Evolutionary conservation across 352 stramenopile genomes (phyloP), one percentile per base, ranked within the genome.

Genomic region (Pythium dissotocum): DNA sequence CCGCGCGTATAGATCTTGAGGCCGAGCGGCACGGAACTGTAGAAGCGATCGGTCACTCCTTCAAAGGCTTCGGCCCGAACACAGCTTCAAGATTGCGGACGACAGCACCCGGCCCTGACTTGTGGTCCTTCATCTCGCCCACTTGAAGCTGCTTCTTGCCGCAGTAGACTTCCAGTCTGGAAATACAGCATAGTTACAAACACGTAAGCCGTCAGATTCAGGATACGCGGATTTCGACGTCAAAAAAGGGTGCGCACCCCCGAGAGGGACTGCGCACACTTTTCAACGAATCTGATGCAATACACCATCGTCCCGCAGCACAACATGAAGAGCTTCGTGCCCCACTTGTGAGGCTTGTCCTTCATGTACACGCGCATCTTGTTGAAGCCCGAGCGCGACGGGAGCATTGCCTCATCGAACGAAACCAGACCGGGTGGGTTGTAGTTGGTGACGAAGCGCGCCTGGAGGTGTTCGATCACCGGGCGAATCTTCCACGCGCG

Each of bases 341-440:
- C 60, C 60, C 60, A 66, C 49, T 66, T 66, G 60, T 66, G 60
- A 2, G 60, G 60, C 36, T 66, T 66, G 49, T 66, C 49, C 36
- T 66, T 66, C 33, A 66, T 59, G 14, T 60, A 66, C 7, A 21
- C 24, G 1, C 14, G n/a, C 12, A n/a, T 66, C 5, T 13, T 30
- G 48, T 54, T 66, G 60, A 35, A 53, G 1, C 2, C 6, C 0
- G 44, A 65, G 2, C 32, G 48, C 5, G 28, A 52, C 4, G 60
- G 60, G 0, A 66, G 60, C 7, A 60, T 60, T 0, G 30, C 60
- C 18, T 66, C 60, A 9, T 66, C 49, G 51, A 66, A 66, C 0
- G 49, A 60, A 16, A 66, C 3, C 24, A 51, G n/a, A 4, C 2
- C 2, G 1, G 24, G 24, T 14, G 16, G 1, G 2, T 7, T 14